Conservation (phyloP, 441 rosid genomes). For the Populus hybrid region DNA sequence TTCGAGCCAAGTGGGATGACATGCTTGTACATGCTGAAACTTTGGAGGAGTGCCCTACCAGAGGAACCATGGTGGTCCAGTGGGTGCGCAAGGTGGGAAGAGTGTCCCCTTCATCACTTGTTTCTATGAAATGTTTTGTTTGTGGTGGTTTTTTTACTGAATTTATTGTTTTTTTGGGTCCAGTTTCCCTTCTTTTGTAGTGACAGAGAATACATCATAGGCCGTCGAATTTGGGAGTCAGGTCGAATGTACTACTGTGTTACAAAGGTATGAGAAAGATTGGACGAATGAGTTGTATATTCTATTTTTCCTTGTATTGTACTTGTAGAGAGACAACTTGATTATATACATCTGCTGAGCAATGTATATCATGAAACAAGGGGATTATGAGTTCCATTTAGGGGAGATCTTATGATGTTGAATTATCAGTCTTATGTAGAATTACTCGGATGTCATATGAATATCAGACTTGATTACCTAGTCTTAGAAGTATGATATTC, state of each 20-base stretch:
- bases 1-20: slow-evolving; percentile 78
- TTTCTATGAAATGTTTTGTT: slow-evolving; percentile 9
- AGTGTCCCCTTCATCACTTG: neutral
- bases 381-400: neutral
- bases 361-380: neutral
- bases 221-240: slow-evolving; percentile 92
- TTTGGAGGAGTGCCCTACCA: slow-evolving; percentile 62
- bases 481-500: neutral
- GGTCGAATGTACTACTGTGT: slow-evolving; percentile 71
- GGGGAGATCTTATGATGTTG: neutral
- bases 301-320: neutral
- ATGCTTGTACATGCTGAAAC: slow-evolving; percentile 65
- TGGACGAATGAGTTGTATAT: neutral
- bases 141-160: slow-evolving; percentile 7
- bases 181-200: slow-evolving; percentile 98
- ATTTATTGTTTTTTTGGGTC: neutral
- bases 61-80: slow-evolving; percentile 78
- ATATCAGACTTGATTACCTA: neutral
- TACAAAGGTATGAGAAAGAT: slow-evolving; percentile 60
- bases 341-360: neutral
- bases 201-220: slow-evolving; percentile 82
- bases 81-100: slow-evolving; percentile 85
- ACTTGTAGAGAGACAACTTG: neutral
- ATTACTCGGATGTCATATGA: neutral
- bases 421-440: neutral